Percentiles rank a stretch among this genome's conserved stretches.
These are phyloP conservation scores for Aspergillus sclerotialis DNA, from an alignment of 2,329 filamentous ascomycete genomes.

Conservation along the genomic window DNA sequence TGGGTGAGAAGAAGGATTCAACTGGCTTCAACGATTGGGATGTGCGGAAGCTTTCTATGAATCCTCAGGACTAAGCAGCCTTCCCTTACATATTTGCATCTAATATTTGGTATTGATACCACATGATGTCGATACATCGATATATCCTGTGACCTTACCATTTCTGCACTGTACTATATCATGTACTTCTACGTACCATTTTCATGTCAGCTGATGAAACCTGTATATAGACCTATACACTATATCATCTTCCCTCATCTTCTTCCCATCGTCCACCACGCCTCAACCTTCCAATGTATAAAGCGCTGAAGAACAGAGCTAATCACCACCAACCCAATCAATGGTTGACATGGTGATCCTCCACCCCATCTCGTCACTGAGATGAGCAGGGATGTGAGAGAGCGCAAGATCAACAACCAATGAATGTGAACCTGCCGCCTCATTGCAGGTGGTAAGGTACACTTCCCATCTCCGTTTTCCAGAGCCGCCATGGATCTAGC, in stretches of 20 bases:
- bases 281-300: neutral
- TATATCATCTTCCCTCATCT: constrained; percentile 11
- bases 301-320: constrained; percentile 18
- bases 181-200: neutral
- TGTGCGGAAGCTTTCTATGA: constrained; percentile 65
- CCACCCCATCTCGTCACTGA: no score
- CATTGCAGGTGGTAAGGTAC: constrained; percentile 13
- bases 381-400: constrained; percentile 13
- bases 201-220: neutral
- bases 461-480: constrained; percentile 43
- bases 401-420: constrained; percentile 47
- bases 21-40: constrained; percentile 63
- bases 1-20: constrained; percentile 80
- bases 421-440: constrained; percentile 21
- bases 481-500: constrained; percentile 43
- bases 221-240: constrained; percentile 22
- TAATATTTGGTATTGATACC: no score
- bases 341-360: constrained; percentile 47
- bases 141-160: neutral
- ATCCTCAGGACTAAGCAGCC: constrained; percentile 37
- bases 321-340: constrained; percentile 39
- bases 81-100: no score
- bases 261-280: neutral
- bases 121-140: neutral
- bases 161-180: constrained; percentile 4